Conservation (phyloP, 2,329 filamentous ascomycete species). For the Sporothrix phasma region DNA sequence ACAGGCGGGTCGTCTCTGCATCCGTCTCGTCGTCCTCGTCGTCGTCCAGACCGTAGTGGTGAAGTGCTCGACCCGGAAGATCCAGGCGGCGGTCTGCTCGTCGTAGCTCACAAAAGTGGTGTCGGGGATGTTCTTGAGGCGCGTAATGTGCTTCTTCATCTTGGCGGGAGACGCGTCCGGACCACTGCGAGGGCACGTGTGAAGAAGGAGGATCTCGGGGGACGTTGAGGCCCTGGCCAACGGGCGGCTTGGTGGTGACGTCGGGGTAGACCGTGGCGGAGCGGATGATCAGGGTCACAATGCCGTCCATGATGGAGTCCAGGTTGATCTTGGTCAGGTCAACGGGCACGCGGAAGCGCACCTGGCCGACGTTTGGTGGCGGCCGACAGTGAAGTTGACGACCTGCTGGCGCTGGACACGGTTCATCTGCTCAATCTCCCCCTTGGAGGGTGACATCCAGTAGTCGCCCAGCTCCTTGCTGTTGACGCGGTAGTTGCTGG, state of each 20-base stretch:
- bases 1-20: constrained; percentile 36
- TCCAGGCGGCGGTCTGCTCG: constrained; percentile 72
- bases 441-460: constrained; percentile 70
- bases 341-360: constrained; percentile 71
- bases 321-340: constrained; percentile 72
- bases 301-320: constrained; percentile 65
- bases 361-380: constrained; percentile 68
- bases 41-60: constrained; percentile 89
- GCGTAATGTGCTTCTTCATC: constrained; percentile 61
- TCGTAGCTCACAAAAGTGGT: constrained; percentile 80
- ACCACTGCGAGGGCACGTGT: constrained; percentile 80
- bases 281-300: constrained; percentile 67
- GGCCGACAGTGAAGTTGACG: constrained; percentile 68
- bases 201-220: constrained; percentile 81
- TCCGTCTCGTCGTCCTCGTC: constrained; percentile 66
- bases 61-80: constrained; percentile 90
- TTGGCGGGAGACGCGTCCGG: constrained; percentile 44
- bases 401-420: constrained; percentile 68
- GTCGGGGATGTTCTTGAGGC: constrained; percentile 66
- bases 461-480: constrained; percentile 52
- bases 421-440: constrained; percentile 70
- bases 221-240: constrained; percentile 84
- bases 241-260: constrained; percentile 64
- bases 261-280: constrained; percentile 82
- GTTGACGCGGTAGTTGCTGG: constrained; percentile 25